Base-by-base conservation (phyloP, 805 yeast genomes). In the Spathaspora hagerdaliae region DNA sequence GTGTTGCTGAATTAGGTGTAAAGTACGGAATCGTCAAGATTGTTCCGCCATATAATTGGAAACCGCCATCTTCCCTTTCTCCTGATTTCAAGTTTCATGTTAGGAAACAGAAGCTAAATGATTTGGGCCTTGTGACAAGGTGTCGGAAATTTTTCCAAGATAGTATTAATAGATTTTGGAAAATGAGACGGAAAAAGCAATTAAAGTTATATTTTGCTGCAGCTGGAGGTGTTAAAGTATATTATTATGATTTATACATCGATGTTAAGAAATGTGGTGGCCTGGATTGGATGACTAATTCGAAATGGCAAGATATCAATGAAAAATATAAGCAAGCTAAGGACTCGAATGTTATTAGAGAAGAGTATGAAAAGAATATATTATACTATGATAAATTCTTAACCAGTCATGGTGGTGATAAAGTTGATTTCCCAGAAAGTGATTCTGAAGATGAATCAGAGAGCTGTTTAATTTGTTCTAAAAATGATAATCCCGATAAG, bases 91-190 rank as follows among this genome's bases (percentile, higher is more conserved):
- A 64, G 41, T 86, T 87, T 57, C 82, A 79, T 50, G 84, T 89
- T 7, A 63, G 95, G 44, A 58, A 82, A n/a, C 94, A 86, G 58
- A 77, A 73, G 39, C 56, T 87, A 44, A 76, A 79, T 53, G 88
- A 85, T 57, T 64, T 87, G 55, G 82, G 83, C 26, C 59, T 87
- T 13, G 59, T 75, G 7, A 82, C 83, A 46, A 68, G 95, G 50
- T 78, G 84, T 31, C 67, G 91, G 39, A 66, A 74, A 47, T 80
- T 81, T 52, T 86, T 85, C 63, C 66, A 68, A 38, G 80, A 76
- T 44, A 88, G 83, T 50, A 62, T 85, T 47, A 75, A 77, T 47
- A 77, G 87, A 47, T 85, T 69, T 55, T 59, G 76, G 51, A 69
- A 69, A 52, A 78, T 79, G 79, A 66, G 70, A 42, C 58, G 58